Evolutionary conservation across 2,329 filamentous ascomycete species (phyloP).

Genomic region (Amylocarpus encephaloides): DNA sequence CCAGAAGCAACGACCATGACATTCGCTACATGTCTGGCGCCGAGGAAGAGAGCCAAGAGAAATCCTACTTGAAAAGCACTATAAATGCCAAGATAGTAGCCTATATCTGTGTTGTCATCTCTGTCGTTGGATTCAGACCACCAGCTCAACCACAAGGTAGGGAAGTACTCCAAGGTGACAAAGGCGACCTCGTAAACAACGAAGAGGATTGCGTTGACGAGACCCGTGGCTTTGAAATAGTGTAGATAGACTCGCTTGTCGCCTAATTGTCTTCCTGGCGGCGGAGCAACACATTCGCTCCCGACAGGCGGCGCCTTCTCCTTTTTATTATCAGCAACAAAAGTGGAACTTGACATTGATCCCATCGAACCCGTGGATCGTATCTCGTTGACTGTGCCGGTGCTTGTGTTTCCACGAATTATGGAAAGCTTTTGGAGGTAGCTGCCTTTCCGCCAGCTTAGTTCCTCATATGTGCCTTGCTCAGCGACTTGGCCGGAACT

Average conservation of each 20-base stretch:
- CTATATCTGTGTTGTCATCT: conserved; percentile 1
- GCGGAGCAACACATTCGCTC: no score
- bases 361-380: not conserved
- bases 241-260: no score
- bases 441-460: conserved; percentile 8
- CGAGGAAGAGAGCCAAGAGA: no score
- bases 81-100: conserved; percentile 8
- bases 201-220: not conserved
- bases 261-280: no score
- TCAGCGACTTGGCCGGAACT: conserved; percentile 32
- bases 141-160: not conserved
- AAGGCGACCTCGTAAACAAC: not conserved
- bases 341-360: not conserved
- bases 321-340: no score
- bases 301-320: no score
- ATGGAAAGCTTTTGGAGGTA: conserved; percentile 26
- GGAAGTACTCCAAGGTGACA: not conserved
- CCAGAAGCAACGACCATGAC: not conserved
- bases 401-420: not conserved
- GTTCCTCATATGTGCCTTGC: conserved; percentile 32
- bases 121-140: not conserved
- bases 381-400: not conserved
- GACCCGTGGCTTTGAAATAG: not conserved
- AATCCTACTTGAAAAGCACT: no score
- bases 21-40: no score